Conservation (phyloP, 2,329 filamentous ascomycete species). For the Botrytis deweyae region DNA sequence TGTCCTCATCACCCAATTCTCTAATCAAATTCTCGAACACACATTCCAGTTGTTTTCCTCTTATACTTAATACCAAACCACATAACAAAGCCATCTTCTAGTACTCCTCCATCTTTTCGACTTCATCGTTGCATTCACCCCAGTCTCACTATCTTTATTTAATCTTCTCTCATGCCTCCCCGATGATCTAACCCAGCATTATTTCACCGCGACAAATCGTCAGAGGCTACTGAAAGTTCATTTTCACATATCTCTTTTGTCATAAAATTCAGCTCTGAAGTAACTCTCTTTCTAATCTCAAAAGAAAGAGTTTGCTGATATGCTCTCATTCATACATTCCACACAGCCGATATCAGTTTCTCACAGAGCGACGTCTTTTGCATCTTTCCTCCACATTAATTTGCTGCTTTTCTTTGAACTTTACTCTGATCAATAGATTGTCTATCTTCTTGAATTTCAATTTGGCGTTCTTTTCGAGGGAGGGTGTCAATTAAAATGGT, state of each 20-base stretch:
- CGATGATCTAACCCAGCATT: not conserved
- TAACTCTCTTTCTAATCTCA: not conserved
- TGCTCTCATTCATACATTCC: not conserved
- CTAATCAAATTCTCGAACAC: not conserved
- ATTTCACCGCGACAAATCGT: not conserved
- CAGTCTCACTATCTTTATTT: not conserved
- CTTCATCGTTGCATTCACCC: not conserved
- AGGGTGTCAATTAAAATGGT: slow-evolving; percentile 26
- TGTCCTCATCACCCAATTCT: not conserved
- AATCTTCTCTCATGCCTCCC: not conserved
- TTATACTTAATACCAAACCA: not conserved
- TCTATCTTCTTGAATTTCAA: not conserved
- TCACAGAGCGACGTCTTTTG: not conserved
- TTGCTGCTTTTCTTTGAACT: not conserved
- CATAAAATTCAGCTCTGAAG: not conserved
- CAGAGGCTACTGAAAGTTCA: not conserved
- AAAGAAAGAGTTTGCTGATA: not conserved
- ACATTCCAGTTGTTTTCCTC: not conserved
- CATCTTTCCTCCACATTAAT: not conserved
- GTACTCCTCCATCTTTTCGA: not conserved
- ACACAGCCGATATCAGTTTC: not conserved
- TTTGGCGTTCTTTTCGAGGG: not conserved
- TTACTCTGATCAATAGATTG: not conserved
- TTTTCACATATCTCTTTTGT: not conserved
- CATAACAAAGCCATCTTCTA: not conserved